Evolutionary conservation across 257 asterid genomes (phyloP).

Genomic region (Schizonepeta tenuifolia): DNA sequence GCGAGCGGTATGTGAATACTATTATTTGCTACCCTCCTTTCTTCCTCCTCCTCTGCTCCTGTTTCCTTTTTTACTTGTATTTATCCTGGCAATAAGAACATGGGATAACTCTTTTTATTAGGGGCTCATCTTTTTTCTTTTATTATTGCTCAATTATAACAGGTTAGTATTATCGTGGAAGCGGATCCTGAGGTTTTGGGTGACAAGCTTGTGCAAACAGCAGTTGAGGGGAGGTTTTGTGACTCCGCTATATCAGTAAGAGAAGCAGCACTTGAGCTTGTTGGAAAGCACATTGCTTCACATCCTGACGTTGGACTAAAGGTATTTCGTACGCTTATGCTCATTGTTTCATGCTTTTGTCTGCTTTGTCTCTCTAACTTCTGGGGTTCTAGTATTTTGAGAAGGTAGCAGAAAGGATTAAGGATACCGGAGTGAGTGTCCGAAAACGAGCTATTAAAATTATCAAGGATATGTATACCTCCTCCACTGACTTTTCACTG

Average conservation of each 20-base stretch:
- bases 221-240: constrained; percentile 98
- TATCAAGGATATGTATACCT: constrained; percentile 91
- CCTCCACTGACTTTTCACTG: constrained; percentile 69
- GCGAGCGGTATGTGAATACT: constrained; percentile 79
- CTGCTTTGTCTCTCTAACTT: constrained; percentile 40
- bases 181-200: constrained; percentile 99
- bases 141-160: constrained; percentile 38
- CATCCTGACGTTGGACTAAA: constrained; percentile 98
- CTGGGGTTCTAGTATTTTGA: constrained; percentile 72
- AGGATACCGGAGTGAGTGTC: constrained; percentile 98
- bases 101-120: constrained; percentile 21
- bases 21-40: constrained; percentile 21
- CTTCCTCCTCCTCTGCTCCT: constrained; percentile 11
- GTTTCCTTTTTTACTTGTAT: background rate
- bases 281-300: constrained; percentile 98
- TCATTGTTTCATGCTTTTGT: constrained; percentile 18
- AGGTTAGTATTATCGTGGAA: constrained; percentile 98
- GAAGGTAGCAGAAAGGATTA: constrained; percentile 96
- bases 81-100: constrained; percentile 24
- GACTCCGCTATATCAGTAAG: constrained; percentile 96
- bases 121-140: constrained; percentile 31
- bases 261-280: constrained; percentile 99
- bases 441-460: constrained; percentile 97
- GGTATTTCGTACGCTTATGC: constrained; percentile 58
- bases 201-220: constrained; percentile 82